Evolutionary conservation across 2,329 filamentous ascomycete genomes (phyloP).

Genomic region (Trichophyton mentagrophytes): DNA sequence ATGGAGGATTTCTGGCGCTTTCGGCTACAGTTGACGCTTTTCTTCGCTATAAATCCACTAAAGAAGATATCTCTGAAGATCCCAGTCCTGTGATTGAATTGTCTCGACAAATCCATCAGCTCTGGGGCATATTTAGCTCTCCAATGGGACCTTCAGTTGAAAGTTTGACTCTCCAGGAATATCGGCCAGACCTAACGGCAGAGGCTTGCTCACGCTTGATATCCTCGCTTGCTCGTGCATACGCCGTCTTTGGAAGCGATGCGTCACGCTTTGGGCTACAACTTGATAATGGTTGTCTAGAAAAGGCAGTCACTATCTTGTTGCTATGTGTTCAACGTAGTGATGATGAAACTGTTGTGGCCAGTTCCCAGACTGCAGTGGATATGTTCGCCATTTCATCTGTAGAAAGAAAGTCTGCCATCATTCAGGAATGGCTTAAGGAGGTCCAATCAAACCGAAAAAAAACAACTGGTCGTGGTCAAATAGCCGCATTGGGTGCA

Average conservation of each 20-base stretch:
- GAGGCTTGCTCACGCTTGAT: slow-evolving; percentile 31
- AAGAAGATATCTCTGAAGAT: slow-evolving; percentile 14
- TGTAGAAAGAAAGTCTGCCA: slow-evolving; percentile 20
- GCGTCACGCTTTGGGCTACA: neutral
- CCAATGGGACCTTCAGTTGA: slow-evolving; percentile 24
- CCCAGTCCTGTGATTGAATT: slow-evolving; percentile 17
- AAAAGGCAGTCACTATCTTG: slow-evolving; percentile 24
- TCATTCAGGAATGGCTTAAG: slow-evolving; percentile 30
- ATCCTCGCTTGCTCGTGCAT: slow-evolving; percentile 25
- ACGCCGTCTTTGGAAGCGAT: slow-evolving; percentile 5
- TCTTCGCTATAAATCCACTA: slow-evolving; percentile 13
- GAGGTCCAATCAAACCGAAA: slow-evolving; percentile 26
- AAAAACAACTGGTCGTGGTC: slow-evolving; percentile 30
- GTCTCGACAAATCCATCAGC: slow-evolving; percentile 17
- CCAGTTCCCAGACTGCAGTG: slow-evolving; percentile 29
- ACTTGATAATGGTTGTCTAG: slow-evolving; percentile 18
- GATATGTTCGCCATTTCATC: slow-evolving; percentile 29
- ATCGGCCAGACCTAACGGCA: slow-evolving; percentile 31
- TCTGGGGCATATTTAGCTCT: slow-evolving; percentile 30
- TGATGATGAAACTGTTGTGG: slow-evolving; percentile 30
- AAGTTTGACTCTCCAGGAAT: slow-evolving; percentile 28
- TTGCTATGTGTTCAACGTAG: slow-evolving; percentile 29
- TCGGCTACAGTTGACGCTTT: slow-evolving; percentile 27
- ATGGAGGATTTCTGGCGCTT: slow-evolving; percentile 33
- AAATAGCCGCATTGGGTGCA: slow-evolving; percentile 31